phyloP scores from a whole-genome alignment of 257 asterid genomes.

The Solanum corneliomulleri region DNA sequence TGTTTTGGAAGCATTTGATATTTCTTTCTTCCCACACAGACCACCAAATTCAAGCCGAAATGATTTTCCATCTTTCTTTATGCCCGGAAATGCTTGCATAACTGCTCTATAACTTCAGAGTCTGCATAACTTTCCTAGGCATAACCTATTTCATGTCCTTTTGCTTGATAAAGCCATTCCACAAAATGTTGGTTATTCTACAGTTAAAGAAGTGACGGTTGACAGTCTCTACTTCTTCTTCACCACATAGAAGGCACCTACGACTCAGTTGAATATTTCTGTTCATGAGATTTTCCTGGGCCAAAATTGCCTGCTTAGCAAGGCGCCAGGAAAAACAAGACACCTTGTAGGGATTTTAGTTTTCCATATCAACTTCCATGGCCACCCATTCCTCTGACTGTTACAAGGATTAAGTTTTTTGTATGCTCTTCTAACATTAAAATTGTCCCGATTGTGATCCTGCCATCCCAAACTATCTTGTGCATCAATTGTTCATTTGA shows the following conservation, averaged over 20 bases:
- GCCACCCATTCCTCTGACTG: not conserved
- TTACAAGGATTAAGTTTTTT: not conserved
- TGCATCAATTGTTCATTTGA: not conserved
- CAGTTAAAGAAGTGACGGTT: not conserved
- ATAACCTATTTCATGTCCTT: not conserved
- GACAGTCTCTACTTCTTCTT: not conserved
- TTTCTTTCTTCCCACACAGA: not conserved
- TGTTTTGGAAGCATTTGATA: not conserved
- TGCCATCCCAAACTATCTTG: not conserved
- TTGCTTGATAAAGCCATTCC: not conserved
- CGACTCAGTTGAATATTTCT: not conserved
- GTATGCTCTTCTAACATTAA: not conserved
- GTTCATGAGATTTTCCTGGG: not conserved
- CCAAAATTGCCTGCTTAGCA: not conserved
- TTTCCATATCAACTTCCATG: not conserved
- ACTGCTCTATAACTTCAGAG: not conserved
- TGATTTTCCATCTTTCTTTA: not conserved
- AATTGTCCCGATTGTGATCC: not conserved
- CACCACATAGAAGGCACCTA: not conserved
- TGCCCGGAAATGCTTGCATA: too few species aligned
- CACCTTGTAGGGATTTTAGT: not conserved
- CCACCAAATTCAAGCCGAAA: not conserved
- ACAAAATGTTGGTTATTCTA: not conserved
- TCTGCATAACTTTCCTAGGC: not conserved
- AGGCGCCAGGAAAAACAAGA: not conserved